Conservation (phyloP, 495 filamentous ascomycete species). For the Podospora pseudocomata region DNA sequence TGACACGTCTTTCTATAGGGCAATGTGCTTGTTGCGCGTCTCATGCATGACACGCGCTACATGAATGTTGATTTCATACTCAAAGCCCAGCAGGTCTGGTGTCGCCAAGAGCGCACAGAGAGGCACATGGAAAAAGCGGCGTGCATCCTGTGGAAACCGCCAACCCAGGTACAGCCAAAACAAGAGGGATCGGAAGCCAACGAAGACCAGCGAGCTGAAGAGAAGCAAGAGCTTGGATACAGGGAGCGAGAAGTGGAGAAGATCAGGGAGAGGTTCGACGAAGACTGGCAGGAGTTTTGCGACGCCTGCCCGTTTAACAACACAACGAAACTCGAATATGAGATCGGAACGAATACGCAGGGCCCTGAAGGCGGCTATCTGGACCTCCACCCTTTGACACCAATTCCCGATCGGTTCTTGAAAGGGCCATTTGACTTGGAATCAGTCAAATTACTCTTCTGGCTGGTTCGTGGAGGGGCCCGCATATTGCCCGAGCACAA, state of each 20-base stretch:
- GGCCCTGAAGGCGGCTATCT: slow-evolving; percentile 9
- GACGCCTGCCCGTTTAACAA: neutral
- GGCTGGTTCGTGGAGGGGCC: slow-evolving; percentile 36
- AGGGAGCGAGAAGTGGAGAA: neutral
- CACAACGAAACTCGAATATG: too few species aligned
- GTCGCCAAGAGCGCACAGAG: slow-evolving; percentile 15
- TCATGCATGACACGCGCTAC: slow-evolving; percentile 30
- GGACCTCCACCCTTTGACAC: slow-evolving; percentile 29
- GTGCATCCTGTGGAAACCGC: neutral
- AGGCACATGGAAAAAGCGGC: slow-evolving; percentile 1
- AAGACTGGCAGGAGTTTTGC: slow-evolving; percentile 20
- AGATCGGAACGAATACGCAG: too few species aligned
- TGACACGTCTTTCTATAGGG: slow-evolving; percentile 20
- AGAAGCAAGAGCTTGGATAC: neutral
- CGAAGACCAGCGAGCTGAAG: neutral
- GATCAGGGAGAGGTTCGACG: slow-evolving; percentile 11
- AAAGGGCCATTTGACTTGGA: slow-evolving; percentile 27
- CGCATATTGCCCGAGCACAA: slow-evolving; percentile 19
- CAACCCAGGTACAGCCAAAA: neutral
- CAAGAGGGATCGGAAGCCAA: neutral
- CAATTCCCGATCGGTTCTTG: slow-evolving; percentile 35
- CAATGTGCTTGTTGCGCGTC: slow-evolving; percentile 29
- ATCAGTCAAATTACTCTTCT: slow-evolving; percentile 34
- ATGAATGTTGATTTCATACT: slow-evolving; percentile 29
- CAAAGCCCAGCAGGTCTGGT: slow-evolving; percentile 31